Base-by-base conservation (phyloP, 306 rosid species). In the Trifolium repens region DNA sequence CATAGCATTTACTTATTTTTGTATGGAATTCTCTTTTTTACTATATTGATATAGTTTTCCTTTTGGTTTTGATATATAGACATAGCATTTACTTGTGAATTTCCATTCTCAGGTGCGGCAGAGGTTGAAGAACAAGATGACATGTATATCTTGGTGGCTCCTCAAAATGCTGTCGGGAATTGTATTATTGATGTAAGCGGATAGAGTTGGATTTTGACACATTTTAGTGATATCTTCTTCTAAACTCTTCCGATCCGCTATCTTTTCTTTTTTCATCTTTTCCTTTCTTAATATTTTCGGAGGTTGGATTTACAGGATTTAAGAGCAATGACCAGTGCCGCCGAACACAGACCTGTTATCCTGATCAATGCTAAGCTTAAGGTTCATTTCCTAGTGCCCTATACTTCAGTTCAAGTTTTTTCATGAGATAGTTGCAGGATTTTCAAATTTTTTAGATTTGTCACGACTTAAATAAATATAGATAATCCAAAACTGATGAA, bases 131-230 rank as follows among this genome's bases (percentile, higher is more conserved):
- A 87, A 75, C 84, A 84, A 80, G 98, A 91, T 82, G 96, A 94
- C 91, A 69, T 94, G 80, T 94, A 87, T 81, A 85, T 94, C 83
- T 78, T 94, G 75, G 96, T 94, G 68, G 97, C 98, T 72, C 98
- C 98, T 78, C 98, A 94, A 82, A 94, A 94, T 82, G 98, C 98
- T 71, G 96, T 94, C 2, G 98, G 98, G 76, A 94, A 94, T 78
- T 94, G 97, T 84, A 91, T 94, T 53, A 91, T 94, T 67, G 96
- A 91, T 54, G 98, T 94, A 88, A 83, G 96, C 46, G 15, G 69
- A 69, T 58, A 26, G 60, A 67, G 75, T 59, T 57, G 66, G 74
- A 68, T 73, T 57, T 73, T 78, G 27, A 72, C 57, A 59, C 30
- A 53, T 84, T 34, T 73, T 71, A 59, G 47, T 44, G 69, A 63